phyloP scores from a whole-genome alignment of 805 yeast species.

The Maudiozyma serrabonitensis region DNA sequence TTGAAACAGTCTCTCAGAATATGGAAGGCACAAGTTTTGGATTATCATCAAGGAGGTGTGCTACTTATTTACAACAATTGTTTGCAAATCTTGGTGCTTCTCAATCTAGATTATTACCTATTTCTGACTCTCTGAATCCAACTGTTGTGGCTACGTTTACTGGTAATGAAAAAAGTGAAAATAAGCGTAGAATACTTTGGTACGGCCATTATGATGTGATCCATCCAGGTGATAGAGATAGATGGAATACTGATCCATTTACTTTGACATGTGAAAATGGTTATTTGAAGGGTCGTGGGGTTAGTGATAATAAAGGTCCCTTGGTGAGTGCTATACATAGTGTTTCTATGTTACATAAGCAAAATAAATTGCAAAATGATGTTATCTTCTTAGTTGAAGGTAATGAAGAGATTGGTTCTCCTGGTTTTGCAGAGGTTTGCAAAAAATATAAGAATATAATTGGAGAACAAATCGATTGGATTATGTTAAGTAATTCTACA shows the following conservation, averaged over 20 bases:
- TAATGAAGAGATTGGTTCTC: conserved; percentile 89
- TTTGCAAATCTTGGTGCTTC: conserved; percentile 63
- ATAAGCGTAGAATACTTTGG: conserved; percentile 53
- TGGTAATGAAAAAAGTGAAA: conserved; percentile 28
- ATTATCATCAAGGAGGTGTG: conserved; percentile 80
- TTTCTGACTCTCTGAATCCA: conserved; percentile 66
- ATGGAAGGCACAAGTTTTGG: conserved; percentile 36
- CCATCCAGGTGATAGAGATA: conserved; percentile 50
- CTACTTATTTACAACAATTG: conserved; percentile 56
- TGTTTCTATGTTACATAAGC: conserved; percentile 58
- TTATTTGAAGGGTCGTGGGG: conserved; percentile 83
- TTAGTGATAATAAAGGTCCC: conserved; percentile 93
- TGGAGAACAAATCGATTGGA: conserved; percentile 71
- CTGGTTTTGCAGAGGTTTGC: conserved; percentile 71
- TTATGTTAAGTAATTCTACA: conserved; percentile 78
- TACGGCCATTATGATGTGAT: conserved; percentile 97
- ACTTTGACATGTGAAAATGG: conserved; percentile 70
- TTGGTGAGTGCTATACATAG: conserved; percentile 77
- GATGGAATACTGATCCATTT: conserved; percentile 79
- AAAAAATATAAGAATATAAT: conserved; percentile 39
- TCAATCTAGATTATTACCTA: conserved; percentile 57
- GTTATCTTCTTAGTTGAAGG: conserved; percentile 85
- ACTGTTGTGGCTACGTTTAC: conserved; percentile 68
- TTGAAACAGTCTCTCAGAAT: conserved; percentile 66
- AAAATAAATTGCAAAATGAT: conserved; percentile 50